Evolutionary conservation across 2,329 filamentous ascomycete genomes (phyloP).

Genomic region (Hirsutella rhossiliensis): DNA sequence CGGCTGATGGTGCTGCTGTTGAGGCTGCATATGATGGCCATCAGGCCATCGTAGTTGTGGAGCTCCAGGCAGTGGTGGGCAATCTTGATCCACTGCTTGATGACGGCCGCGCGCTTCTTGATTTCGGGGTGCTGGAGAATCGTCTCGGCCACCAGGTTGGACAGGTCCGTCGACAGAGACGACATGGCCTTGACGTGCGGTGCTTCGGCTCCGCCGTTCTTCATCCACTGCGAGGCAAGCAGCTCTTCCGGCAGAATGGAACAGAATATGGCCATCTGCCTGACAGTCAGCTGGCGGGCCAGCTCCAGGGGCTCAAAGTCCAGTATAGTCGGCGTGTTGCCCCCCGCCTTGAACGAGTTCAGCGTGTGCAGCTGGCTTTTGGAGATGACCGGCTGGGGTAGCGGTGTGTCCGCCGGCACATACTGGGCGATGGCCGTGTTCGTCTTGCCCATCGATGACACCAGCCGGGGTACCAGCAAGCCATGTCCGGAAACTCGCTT

Average conservation of each 20-base stretch:
- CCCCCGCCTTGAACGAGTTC: conserved; percentile 61
- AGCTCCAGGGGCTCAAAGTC: conserved; percentile 89
- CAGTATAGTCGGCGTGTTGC: conserved; percentile 58
- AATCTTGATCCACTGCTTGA: conserved; percentile 98
- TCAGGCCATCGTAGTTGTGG: conserved; percentile 91
- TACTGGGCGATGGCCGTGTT: conserved; percentile 63
- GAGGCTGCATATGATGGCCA: conserved; percentile 92
- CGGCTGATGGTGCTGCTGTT: conserved; percentile 87
- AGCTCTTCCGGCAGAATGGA: conserved; percentile 87
- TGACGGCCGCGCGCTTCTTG: conserved; percentile 79
- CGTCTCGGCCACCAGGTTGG: conserved; percentile 85
- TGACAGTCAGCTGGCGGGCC: conserved; percentile 83
- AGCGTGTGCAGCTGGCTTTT: conserved; percentile 68
- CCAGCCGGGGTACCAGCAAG: conserved; percentile 67
- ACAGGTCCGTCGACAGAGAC: conserved; percentile 79
- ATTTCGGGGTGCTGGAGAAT: conserved; percentile 81
- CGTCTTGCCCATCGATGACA: conserved; percentile 81
- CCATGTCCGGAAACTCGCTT: conserved; percentile 65
- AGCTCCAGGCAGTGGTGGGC: conserved; percentile 76
- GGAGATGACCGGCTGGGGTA: conserved; percentile 58
- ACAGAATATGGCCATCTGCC: conserved; percentile 85
- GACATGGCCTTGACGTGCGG: conserved; percentile 93
- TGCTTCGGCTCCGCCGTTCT: conserved; percentile 66
- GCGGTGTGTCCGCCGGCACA: conserved; percentile 55
- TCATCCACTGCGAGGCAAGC: conserved; percentile 86